Percentiles rank a stretch among this genome's conserved stretches.
Conservation (phyloP, 345 rosid genomes). For the Aurinia saxatilis region DNA sequence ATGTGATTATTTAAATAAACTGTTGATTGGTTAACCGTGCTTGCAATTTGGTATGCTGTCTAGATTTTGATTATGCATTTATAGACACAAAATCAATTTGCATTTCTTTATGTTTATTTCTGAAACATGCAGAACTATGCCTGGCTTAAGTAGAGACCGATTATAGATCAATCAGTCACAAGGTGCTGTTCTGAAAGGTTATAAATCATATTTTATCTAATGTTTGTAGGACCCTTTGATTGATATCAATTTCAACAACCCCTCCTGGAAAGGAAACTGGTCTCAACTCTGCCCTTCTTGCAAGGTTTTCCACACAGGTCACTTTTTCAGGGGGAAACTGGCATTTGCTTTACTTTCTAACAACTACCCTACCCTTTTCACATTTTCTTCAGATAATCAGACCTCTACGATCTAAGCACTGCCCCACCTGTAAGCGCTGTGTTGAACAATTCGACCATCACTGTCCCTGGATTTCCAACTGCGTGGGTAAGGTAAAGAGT, state of each 20-base stretch:
- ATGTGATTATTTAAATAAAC: neutral
- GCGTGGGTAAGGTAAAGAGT: conserved; percentile 84
- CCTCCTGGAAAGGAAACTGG: conserved; percentile 91
- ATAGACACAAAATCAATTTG: neutral
- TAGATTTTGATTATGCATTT: neutral
- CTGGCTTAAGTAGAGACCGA: neutral
- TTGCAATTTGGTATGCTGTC: neutral
- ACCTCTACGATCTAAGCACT: conserved; percentile 94
- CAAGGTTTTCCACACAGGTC: conserved; percentile 53
- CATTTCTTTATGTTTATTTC: neutral
- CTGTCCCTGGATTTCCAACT: conserved; percentile 99
- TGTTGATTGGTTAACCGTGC: neutral
- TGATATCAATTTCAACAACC: conserved; percentile 54
- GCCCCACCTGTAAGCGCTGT: conserved; percentile 79
- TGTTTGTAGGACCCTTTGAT: conserved; percentile 69
- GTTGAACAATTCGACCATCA: conserved; percentile 97
- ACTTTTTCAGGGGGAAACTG: neutral
- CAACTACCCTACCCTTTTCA: neutral
- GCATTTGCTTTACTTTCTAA: neutral
- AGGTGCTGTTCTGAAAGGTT: neutral
- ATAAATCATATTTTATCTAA: neutral
- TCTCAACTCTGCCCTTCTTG: conserved; percentile 99
- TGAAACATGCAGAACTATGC: neutral
- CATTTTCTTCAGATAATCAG: conserved; percentile 63
- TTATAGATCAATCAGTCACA: neutral